Base-by-base conservation (phyloP, 352 stramenopile species). In the Blastocystis hominis region DNA sequence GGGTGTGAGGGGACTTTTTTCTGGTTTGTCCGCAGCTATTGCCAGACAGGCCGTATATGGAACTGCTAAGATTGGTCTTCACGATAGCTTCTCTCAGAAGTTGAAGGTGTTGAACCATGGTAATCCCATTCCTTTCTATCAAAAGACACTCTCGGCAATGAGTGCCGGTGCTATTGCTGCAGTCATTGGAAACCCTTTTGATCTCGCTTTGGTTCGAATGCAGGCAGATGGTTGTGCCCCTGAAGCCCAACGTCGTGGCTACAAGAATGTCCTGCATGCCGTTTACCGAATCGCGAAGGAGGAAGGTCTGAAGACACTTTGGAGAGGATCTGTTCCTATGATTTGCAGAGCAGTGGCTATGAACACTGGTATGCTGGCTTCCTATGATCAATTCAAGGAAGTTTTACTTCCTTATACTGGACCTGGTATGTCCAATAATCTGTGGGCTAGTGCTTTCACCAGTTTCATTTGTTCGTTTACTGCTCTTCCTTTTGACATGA, bases 321-420 rank as follows among this genome's bases (percentile, higher is more conserved):
- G 93, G 93, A 91, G 93, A n/a, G 94, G 94, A 9, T 94, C 92
- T 69, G 90, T 94, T 50, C 94, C 94, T 17, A 93, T 95, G n/a
- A 94, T 98, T 59, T 93, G 97, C n/a, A 93, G 97, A 88, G 97
- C 95, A 42, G 97, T 98, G 69, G 93, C 94, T 84, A 98, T 98
- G 95, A 98, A 98, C 91, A 94, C 98, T 17, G 96, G 96, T 79
- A 98, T 98, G 97, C 94, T 99, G 92, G 96, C 97, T 24, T 98
- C 94, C 89, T 98, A 98, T 90, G 97, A 99, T 91, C 95, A 99
- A 91, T 94, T 95, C 53, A 84, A 84, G 56, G 72, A 84, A 40
- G 68, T 68, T 46, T 9, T 84, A 7, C 44, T 53, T 66, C 72
- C 72, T 17, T 84, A 84, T 46, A 84, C 72, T 38, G 72, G 72